Conservation (phyloP, 2,329 filamentous ascomycete species). For the Penicillium sp. region DNA sequence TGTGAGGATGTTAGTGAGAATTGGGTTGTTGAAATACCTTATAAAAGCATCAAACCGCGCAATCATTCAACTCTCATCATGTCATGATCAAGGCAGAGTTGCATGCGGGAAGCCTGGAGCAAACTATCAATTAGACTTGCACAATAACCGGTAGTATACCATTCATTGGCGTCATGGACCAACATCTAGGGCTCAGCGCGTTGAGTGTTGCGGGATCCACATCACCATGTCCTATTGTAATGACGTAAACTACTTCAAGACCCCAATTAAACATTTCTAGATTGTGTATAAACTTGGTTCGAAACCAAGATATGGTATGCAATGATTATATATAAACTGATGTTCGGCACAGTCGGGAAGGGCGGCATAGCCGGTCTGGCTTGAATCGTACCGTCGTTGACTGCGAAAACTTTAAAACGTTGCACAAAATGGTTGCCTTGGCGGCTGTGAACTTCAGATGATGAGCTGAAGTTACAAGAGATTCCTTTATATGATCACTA, state of each 20-base stretch:
- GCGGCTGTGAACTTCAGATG: not conserved
- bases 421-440: not conserved
- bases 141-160: not conserved
- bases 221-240: not conserved
- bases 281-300: not conserved
- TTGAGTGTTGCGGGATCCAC: not conserved
- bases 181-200: not conserved
- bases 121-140: not conserved
- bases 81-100: not conserved
- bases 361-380: not conserved
- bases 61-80: not conserved
- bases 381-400: slow-evolving; percentile 3
- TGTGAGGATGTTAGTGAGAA: not conserved
- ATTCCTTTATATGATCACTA: not conserved
- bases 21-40: not conserved
- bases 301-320: not conserved
- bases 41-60: not conserved
- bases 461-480: not conserved
- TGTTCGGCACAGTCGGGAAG: not conserved
- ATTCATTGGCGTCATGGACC: slow-evolving; percentile 6
- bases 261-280: not conserved
- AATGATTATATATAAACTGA: not conserved
- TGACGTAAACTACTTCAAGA: slow-evolving; percentile 7
- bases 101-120: slow-evolving; percentile 1
- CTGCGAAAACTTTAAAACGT: not conserved